Percentiles rank a stretch among this genome's conserved stretches.
Conservation (phyloP, 140 eudicot species). For the Stevia rebaudiana region DNA sequence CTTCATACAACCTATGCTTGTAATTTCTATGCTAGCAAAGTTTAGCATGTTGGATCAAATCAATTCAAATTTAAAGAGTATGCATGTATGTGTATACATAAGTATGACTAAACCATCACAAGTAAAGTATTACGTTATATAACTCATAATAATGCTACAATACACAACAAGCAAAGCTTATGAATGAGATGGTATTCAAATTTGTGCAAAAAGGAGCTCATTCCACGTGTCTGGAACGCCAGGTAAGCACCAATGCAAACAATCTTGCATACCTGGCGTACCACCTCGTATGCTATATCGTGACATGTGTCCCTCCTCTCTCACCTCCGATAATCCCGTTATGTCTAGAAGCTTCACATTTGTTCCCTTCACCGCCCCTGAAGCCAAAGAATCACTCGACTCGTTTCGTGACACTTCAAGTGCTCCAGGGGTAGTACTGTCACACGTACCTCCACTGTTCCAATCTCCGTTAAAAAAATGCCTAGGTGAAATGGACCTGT, state of each 20-base stretch:
- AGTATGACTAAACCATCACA: too few species aligned
- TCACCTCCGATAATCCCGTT: conserved; percentile 67
- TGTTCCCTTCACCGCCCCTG: conserved; percentile 79
- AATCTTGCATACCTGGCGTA: conserved; percentile 80
- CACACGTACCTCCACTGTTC: conserved; percentile 95
- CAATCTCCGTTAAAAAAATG: conserved; percentile 85
- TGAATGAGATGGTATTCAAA: conserved; percentile 14
- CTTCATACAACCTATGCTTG: too few species aligned
- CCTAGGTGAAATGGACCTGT: conserved; percentile 68
- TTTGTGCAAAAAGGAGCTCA: conserved; percentile 65
- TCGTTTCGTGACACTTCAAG: conserved; percentile 47
- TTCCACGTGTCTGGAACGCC: conserved; percentile 95
- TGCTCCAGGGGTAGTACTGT: conserved; percentile 65
- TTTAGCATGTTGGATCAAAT: too few species aligned
- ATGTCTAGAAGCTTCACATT: conserved; percentile 67
- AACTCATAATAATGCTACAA: too few species aligned
- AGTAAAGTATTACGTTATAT: too few species aligned
- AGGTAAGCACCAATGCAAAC: conserved; percentile 98
- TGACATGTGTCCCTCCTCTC: conserved; percentile 90
- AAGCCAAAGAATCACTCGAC: conserved; percentile 57
- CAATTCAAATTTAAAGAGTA: too few species aligned
- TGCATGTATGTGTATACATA: too few species aligned
- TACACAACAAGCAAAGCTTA: not conserved
- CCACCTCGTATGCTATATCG: conserved; percentile 53
- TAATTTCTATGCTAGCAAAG: too few species aligned